Conservation (phyloP, 306 rosid genomes). For the Luffa aegyptiaca region DNA sequence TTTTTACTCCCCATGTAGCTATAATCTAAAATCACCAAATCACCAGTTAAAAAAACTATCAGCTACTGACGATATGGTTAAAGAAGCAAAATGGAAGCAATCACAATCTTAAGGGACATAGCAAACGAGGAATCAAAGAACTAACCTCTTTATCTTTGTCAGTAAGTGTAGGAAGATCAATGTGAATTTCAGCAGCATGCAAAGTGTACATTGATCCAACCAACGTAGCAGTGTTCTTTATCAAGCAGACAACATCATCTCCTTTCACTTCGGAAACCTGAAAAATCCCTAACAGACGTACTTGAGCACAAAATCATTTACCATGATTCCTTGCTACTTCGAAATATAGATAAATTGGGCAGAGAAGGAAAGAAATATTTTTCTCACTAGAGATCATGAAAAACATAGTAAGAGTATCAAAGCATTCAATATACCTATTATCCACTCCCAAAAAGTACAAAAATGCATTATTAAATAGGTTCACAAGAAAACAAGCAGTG, state of each 20-base stretch:
- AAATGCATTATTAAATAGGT: neutral
- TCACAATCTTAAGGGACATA: neutral
- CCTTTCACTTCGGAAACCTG: slow-evolving; percentile 40
- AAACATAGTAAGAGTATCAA: too few relatives aligned
- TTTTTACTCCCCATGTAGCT: slow-evolving; percentile 78
- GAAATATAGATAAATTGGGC: neutral
- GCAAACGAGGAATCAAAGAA: neutral
- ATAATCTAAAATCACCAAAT: slow-evolving; percentile 42
- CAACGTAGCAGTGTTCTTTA: slow-evolving; percentile 42
- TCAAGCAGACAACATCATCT: slow-evolving; percentile 36
- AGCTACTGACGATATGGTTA: neutral
- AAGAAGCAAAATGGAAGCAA: neutral
- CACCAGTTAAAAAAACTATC: neutral
- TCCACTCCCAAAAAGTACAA: neutral
- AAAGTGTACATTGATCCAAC: slow-evolving; percentile 38
- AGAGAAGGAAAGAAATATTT: neutral
- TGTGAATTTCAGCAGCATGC: slow-evolving; percentile 39
- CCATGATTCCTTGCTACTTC: neutral
- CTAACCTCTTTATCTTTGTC: slow-evolving; percentile 42
- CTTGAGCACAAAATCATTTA: neutral
- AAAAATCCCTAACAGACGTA: neutral
- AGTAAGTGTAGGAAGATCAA: slow-evolving; percentile 42
- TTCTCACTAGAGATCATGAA: neutral
- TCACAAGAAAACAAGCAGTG: neutral
- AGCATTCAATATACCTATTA: neutral